Evolutionary conservation across 2,329 filamentous ascomycete genomes (phyloP).

Genomic region (Bipolaris cookei): DNA sequence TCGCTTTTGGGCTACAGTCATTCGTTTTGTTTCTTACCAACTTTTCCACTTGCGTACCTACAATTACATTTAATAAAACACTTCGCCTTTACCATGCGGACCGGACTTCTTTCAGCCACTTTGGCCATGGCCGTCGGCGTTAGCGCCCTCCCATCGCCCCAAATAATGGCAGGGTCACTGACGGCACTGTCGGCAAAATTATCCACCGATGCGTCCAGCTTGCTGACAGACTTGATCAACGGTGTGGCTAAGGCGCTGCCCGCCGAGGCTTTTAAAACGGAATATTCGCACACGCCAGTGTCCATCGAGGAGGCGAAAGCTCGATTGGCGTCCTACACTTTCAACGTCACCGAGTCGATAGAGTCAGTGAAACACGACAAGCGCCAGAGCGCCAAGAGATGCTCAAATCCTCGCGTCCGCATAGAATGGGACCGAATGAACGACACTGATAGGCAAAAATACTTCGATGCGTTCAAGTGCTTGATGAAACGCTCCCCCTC

Average conservation of each 20-base stretch:
- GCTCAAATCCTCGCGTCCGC: conserved; percentile 39
- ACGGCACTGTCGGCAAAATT: too few species aligned
- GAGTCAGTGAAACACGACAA: background rate
- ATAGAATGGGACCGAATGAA: conserved; percentile 41
- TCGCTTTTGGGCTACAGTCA: conserved; percentile 12
- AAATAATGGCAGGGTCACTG: background rate
- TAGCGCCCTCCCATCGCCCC: conserved; percentile 20
- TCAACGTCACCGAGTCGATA: background rate
- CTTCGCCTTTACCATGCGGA: conserved; percentile 27
- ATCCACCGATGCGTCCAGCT: background rate
- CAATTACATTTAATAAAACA: conserved; percentile 13
- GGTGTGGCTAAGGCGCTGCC: conserved; percentile 18
- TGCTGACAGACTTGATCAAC: background rate
- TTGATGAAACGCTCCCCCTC: conserved; percentile 31
- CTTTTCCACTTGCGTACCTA: background rate
- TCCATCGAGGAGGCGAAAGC: conserved; percentile 18
- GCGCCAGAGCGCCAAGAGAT: conserved; percentile 21
- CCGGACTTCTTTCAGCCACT: conserved; percentile 22
- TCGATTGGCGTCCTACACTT: conserved; percentile 3
- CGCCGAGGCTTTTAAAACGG: conserved; percentile 11
- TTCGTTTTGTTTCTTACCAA: conserved; percentile 14
- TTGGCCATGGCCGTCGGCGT: conserved; percentile 22
- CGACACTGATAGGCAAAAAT: conserved; percentile 33
- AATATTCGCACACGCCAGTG: conserved; percentile 11
- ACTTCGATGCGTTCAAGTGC: conserved; percentile 40